These are phyloP conservation scores for Aspergillus versicolor DNA, from an alignment of 2,329 filamentous ascomycete species.

Conservation along the genomic window DNA sequence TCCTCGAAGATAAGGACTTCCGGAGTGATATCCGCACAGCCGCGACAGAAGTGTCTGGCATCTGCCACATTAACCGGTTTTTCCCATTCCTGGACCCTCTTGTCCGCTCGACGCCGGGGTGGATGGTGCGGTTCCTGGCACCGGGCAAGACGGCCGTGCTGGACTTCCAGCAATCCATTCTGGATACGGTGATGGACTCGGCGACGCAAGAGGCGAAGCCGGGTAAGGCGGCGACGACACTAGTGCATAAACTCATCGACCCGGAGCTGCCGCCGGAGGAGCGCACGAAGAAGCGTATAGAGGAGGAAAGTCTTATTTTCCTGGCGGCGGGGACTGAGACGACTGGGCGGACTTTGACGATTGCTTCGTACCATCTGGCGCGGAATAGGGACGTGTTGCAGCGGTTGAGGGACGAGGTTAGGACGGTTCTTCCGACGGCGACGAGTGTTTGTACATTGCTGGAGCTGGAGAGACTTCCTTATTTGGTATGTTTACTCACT, in stretches of 20 bases:
- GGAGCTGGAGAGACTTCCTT: too few species aligned
- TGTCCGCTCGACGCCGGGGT: neutral
- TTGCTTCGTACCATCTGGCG: neutral
- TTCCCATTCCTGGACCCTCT: neutral
- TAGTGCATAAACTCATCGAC: conserved; percentile 10
- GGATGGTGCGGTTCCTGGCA: neutral
- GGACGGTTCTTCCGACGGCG: too few species aligned
- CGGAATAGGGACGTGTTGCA: too few species aligned
- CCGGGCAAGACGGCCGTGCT: neutral
- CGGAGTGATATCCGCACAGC: neutral
- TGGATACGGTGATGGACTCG: neutral
- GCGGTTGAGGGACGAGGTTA: too few species aligned
- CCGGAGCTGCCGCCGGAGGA: conserved; percentile 20
- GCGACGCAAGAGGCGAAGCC: neutral
- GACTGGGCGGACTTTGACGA: neutral
- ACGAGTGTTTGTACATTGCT: too few species aligned
- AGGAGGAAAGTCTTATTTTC: conserved; percentile 13
- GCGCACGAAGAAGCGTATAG: conserved; percentile 27
- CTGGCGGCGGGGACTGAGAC: conserved; percentile 6
- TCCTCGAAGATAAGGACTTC: neutral
- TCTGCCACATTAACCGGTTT: neutral
- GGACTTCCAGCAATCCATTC: neutral
- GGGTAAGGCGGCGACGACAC: neutral
- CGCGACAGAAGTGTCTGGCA: neutral
- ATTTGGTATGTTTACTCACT: too few species aligned